A percentile compares a stretch with the other conserved stretches of the same genome.
Evolutionary conservation across 1,139 yeast genomes (phyloP).

Genomic region (Lodderomyces oxycetoniae): DNA sequence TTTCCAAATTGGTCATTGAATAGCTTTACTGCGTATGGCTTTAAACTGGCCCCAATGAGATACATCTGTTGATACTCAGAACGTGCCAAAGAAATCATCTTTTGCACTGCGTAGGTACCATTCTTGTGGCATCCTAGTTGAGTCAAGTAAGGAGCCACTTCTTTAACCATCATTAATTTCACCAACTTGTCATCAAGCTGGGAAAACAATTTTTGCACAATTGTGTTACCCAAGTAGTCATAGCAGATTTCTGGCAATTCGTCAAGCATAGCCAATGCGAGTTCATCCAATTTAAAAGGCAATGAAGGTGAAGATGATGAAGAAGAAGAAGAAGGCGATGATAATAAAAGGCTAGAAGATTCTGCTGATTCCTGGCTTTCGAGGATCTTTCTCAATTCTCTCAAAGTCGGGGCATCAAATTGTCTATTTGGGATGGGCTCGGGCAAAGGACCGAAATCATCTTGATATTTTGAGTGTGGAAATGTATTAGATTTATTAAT

Average conservation of each 20-base stretch:
- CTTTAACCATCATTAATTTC: slow-evolving; percentile 76
- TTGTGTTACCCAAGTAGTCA: slow-evolving; percentile 93
- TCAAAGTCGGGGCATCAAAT: slow-evolving; percentile 81
- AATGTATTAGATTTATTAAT: slow-evolving; percentile 29
- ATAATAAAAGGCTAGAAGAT: slow-evolving; percentile 7
- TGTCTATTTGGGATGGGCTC: slow-evolving; percentile 60
- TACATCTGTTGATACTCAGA: slow-evolving; percentile 62
- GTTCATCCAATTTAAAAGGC: slow-evolving; percentile 71
- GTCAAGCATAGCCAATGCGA: slow-evolving; percentile 78
- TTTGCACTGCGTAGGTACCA: slow-evolving; percentile 99
- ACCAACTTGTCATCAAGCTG: slow-evolving; percentile 49
- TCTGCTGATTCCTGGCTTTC: slow-evolving; percentile 36
- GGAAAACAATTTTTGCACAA: slow-evolving; percentile 86
- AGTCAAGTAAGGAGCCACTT: slow-evolving; percentile 74
- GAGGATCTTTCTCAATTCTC: slow-evolving; percentile 53
- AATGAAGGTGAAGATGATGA: no score
- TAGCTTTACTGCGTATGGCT: slow-evolving; percentile 78
- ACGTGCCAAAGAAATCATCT: slow-evolving; percentile 73
- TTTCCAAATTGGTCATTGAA: slow-evolving; percentile 96
- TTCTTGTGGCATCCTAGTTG: slow-evolving; percentile 95
- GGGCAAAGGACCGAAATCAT: slow-evolving; percentile 66
- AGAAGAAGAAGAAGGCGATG: no score
- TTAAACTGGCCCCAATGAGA: slow-evolving; percentile 64
- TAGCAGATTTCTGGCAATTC: slow-evolving; percentile 89
- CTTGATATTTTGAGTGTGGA: slow-evolving; percentile 33